These are phyloP conservation scores for Pythium pyrilobum DNA, from an alignment of 352 stramenopile species.

Conservation along the genomic window DNA sequence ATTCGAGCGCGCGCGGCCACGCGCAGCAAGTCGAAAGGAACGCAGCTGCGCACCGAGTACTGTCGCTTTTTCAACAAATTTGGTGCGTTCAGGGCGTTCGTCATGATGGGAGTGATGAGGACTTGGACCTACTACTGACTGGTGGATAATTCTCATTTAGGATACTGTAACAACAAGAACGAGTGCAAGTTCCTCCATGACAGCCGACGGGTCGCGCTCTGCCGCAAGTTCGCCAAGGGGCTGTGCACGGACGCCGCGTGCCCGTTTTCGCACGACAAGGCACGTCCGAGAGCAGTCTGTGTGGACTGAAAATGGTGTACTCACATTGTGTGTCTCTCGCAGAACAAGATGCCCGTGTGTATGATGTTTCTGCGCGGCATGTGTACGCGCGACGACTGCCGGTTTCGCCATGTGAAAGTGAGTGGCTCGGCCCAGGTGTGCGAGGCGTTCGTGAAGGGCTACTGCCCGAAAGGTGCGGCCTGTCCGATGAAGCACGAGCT, in stretches of 20 bases:
- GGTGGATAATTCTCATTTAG: too few species aligned
- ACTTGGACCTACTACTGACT: not conserved
- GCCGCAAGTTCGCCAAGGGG: conserved; percentile 68
- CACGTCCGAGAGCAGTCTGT: conserved; percentile 13
- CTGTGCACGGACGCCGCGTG: conserved; percentile 56
- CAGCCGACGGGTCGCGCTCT: conserved; percentile 77
- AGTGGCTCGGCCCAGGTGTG: conserved; percentile 56
- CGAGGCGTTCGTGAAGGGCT: conserved; percentile 59
- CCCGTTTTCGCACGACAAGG: conserved; percentile 73
- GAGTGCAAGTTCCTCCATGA: conserved; percentile 80
- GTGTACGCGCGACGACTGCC: conserved; percentile 70
- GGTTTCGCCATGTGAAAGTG: conserved; percentile 81
- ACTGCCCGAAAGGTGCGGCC: conserved; percentile 43
- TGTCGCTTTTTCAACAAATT: conserved; percentile 83
- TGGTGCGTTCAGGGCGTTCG: conserved; percentile 52
- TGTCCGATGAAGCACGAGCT: conserved; percentile 66
- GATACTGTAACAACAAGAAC: conserved; percentile 80
- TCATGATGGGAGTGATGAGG: too few species aligned
- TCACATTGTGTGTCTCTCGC: too few species aligned
- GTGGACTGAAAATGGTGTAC: not conserved
- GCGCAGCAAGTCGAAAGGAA: conserved; percentile 28
- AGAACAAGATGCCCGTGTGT: conserved; percentile 85
- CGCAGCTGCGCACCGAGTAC: conserved; percentile 57
- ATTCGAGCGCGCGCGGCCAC: conserved; percentile 35
- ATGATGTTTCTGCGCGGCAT: conserved; percentile 68